A percentile compares a stretch with the other conserved stretches of the same genome.
These are phyloP conservation scores for Triticum dicoccoides DNA, from an alignment of 176 grass and related monocot species.

Conservation along the genomic window DNA sequence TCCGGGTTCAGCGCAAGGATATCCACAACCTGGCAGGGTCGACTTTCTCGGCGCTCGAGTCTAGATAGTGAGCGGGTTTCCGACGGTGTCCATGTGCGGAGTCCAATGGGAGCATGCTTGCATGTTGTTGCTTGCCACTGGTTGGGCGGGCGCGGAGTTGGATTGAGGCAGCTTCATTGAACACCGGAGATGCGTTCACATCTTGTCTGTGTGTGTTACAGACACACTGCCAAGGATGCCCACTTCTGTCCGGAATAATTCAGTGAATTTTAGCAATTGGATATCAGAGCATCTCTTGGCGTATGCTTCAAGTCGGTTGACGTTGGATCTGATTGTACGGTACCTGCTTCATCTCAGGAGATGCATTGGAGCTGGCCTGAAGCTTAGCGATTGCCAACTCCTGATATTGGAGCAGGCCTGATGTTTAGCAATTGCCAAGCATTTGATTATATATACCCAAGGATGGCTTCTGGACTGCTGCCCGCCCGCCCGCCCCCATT, in stretches of 20 bases:
- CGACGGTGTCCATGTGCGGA: neutral
- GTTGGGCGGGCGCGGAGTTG: neutral
- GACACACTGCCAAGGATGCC: slow-evolving; percentile 3
- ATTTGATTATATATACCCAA: neutral
- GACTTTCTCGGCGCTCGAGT: neutral
- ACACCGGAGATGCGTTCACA: neutral
- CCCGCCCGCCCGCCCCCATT: neutral
- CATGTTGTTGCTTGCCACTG: neutral
- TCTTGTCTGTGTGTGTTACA: neutral
- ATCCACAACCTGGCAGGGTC: neutral
- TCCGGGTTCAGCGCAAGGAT: neutral
- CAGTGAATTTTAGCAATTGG: neutral
- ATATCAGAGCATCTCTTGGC: neutral
- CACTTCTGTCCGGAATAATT: neutral
- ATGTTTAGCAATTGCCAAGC: slow-evolving; percentile 7
- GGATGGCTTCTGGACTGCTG: neutral
- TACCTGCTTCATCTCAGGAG: neutral
- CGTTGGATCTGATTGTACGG: neutral
- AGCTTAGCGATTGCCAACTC: neutral
- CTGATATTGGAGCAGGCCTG: neutral
- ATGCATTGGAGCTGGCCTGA: neutral
- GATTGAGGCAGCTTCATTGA: neutral
- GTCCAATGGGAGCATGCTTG: neutral
- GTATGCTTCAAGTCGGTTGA: neutral
- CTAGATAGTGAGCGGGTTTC: neutral